These are phyloP conservation scores for Leptographium flavum DNA, from an alignment of 2,329 filamentous ascomycete species.

Conservation along the genomic window DNA sequence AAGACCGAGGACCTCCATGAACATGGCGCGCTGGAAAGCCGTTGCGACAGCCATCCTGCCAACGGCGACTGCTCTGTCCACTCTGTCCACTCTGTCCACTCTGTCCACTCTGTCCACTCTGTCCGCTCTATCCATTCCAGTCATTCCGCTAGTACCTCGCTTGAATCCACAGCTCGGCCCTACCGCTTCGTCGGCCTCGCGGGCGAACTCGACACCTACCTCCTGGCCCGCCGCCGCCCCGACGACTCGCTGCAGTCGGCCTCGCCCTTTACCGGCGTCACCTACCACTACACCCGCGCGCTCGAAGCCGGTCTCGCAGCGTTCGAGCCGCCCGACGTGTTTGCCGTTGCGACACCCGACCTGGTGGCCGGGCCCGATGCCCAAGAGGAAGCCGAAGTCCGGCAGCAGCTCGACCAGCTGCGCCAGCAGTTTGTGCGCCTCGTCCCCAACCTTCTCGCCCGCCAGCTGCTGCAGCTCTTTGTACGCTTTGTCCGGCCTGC, in stretches of 20 bases:
- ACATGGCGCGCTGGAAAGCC: no score
- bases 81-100: no score
- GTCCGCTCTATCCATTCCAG: no score
- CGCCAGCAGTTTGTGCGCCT: not conserved
- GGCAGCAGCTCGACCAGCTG: not conserved
- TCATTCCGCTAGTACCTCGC: no score
- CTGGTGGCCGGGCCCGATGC: not conserved
- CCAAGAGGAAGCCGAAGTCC: not conserved
- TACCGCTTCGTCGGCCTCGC: slow-evolving; percentile 1
- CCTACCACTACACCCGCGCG: not conserved
- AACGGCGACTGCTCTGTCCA: no score
- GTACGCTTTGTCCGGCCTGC: slow-evolving; percentile 1
- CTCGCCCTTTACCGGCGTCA: not conserved
- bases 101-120: no score
- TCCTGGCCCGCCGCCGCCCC: not conserved
- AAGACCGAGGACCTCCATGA: no score
- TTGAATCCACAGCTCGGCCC: not conserved
- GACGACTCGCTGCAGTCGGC: not conserved
- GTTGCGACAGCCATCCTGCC: no score
- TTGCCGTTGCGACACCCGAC: not conserved
- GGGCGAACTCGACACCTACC: slow-evolving; percentile 3
- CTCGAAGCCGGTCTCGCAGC: not conserved
- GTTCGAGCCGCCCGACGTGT: not conserved
- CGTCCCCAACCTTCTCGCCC: not conserved
- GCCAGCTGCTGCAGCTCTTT: not conserved